phyloP scores from a whole-genome alignment of 768 basidiomycete genomes.

The Leccinum longicurvipes region DNA sequence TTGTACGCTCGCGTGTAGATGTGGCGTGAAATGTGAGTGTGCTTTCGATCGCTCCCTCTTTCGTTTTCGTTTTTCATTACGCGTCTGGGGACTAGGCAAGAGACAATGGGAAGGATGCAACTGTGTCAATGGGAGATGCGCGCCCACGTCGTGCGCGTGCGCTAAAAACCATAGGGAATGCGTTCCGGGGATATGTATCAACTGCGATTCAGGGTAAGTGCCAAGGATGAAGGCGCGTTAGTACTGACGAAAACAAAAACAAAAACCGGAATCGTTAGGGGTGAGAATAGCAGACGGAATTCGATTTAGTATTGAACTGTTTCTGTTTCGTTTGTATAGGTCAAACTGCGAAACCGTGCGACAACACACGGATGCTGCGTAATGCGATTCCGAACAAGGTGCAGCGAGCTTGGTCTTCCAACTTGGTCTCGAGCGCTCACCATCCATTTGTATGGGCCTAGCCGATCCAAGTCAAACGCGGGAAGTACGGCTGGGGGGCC shows the following conservation, averaged over 20 bases:
- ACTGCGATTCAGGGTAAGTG: slow-evolving; percentile 43
- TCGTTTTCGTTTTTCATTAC: not conserved
- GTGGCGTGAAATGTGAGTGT: slow-evolving; percentile 39
- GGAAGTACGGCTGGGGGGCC: slow-evolving; percentile 43
- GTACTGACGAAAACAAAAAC: no score
- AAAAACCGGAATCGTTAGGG: slow-evolving; percentile 14
- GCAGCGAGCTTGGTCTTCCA: not conserved
- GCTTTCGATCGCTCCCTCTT: not conserved
- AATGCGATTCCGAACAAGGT: slow-evolving; percentile 17
- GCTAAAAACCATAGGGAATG: slow-evolving; percentile 40
- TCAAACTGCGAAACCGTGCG: slow-evolving; percentile 16
- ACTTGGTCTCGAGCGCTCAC: not conserved
- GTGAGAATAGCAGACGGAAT: slow-evolving; percentile 3
- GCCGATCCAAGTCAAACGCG: slow-evolving; percentile 35
- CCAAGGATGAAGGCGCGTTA: not conserved
- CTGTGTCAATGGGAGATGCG: slow-evolving; percentile 29
- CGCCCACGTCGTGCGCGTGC: slow-evolving; percentile 37
- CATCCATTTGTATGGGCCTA: slow-evolving; percentile 10
- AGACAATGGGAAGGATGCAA: slow-evolving; percentile 17
- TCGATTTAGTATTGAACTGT: not conserved
- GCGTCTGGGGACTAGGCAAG: slow-evolving; percentile 3
- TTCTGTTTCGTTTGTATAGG: slow-evolving; percentile 23
- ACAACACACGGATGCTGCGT: slow-evolving; percentile 30
- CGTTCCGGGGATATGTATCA: slow-evolving; percentile 47
- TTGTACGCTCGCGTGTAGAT: slow-evolving; percentile 49